phyloP scores from a whole-genome alignment of 768 basidiomycete species.

The Inosperma sp. region DNA sequence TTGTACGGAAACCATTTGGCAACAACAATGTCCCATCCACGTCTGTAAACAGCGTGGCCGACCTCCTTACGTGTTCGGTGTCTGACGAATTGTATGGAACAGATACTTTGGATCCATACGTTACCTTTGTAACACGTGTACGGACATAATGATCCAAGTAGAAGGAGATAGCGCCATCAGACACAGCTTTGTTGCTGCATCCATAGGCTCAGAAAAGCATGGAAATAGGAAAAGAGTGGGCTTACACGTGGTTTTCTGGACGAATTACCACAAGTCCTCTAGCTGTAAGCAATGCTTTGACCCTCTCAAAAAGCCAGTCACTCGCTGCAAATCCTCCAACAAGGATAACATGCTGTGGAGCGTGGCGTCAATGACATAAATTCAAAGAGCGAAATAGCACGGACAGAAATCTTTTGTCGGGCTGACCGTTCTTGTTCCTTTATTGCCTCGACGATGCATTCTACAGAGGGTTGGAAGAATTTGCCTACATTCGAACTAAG shows the following conservation, averaged over 20 bases:
- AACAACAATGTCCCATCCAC: too few relatives aligned
- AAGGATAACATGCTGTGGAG: constrained; percentile 38
- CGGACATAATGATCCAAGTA: constrained; percentile 46
- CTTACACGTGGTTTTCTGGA: constrained; percentile 52
- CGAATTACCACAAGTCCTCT: constrained; percentile 39
- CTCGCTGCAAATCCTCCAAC: constrained; percentile 58
- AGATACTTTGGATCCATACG: constrained; percentile 39
- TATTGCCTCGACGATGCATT: constrained; percentile 29
- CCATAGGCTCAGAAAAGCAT: not conserved
- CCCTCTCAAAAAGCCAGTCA: constrained; percentile 44
- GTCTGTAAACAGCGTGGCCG: not conserved
- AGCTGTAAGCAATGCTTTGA: constrained; percentile 35
- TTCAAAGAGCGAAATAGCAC: not conserved
- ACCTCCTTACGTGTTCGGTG: constrained; percentile 2
- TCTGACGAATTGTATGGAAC: constrained; percentile 26
- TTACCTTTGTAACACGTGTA: constrained; percentile 41
- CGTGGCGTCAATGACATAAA: constrained; percentile 16
- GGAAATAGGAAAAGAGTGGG: not conserved
- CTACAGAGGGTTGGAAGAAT: constrained; percentile 34
- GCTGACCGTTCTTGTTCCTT: constrained; percentile 18
- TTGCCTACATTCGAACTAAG: constrained; percentile 24
- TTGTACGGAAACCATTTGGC: too few relatives aligned
- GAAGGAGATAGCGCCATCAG: constrained; percentile 42
- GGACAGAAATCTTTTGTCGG: constrained; percentile 26
- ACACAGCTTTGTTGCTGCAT: constrained; percentile 42